These are phyloP conservation scores for Pythium inflatum DNA, from an alignment of 352 stramenopile genomes.

Conservation along the genomic window DNA sequence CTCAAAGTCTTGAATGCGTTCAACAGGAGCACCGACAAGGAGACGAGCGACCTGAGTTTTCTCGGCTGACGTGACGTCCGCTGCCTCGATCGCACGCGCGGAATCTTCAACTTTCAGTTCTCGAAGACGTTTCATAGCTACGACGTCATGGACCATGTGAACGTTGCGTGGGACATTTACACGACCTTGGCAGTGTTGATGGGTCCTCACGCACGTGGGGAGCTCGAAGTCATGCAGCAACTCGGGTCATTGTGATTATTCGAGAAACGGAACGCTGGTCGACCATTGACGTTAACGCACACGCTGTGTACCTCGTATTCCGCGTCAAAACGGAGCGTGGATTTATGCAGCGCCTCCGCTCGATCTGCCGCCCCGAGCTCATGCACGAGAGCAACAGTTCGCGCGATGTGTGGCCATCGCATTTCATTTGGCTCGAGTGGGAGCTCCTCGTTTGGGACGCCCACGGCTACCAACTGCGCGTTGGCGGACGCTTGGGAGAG, in stretches of 20 bases:
- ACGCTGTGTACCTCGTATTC: not conserved
- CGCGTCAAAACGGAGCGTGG: not conserved
- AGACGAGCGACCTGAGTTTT: not conserved
- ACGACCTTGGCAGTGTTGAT: not conserved
- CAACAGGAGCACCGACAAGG: not conserved
- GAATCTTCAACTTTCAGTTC: constrained; percentile 13
- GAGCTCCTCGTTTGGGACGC: not conserved
- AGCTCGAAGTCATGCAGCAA: not conserved
- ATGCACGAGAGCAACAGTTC: not conserved
- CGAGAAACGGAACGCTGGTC: not conserved
- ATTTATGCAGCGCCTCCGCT: not conserved
- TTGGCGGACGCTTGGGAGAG: not conserved
- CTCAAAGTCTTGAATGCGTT: constrained; percentile 8
- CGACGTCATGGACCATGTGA: not conserved
- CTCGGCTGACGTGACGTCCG: constrained; percentile 18
- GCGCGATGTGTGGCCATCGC: not conserved
- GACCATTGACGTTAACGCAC: not conserved
- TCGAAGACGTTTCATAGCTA: not conserved
- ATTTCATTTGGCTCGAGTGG: not conserved
- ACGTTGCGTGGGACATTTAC: constrained; percentile 8
- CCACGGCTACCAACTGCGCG: not conserved
- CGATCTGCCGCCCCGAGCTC: not conserved
- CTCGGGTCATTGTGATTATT: not conserved
- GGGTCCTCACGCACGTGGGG: too few species aligned
- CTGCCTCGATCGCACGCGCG: not conserved